phyloP scores from a whole-genome alignment of 257 asterid species.

The Solanum pinnatisectum region DNA sequence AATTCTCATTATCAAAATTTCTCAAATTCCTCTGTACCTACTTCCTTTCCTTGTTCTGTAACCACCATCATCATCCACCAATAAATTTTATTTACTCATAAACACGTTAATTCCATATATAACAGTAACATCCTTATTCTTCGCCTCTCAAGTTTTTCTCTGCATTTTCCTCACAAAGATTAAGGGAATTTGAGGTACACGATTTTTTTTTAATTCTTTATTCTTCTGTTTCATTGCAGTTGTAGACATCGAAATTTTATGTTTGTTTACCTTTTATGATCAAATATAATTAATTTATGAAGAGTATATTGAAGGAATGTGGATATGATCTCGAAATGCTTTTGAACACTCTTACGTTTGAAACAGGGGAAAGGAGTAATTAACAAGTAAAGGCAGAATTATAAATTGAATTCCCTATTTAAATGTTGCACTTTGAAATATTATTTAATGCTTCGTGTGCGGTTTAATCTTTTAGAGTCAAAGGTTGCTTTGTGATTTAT shows the following conservation, averaged over 20 bases:
- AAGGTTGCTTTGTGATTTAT: neutral
- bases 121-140: neutral
- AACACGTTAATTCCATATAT: neutral
- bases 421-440: neutral
- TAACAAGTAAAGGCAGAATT: neutral
- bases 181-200: neutral
- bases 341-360: neutral
- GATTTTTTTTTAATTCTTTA: neutral
- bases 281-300: neutral
- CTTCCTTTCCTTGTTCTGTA: slow-evolving; percentile 25
- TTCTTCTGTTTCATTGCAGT: neutral
- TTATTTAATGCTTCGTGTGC: neutral
- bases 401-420: neutral
- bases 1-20: neutral
- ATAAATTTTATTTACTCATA: slow-evolving; percentile 13
- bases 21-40: slow-evolving; percentile 23
- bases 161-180: neutral
- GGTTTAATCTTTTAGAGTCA: neutral
- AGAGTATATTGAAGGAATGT: neutral
- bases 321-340: neutral
- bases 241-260: neutral
- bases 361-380: neutral
- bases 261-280: neutral
- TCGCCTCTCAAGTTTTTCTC: neutral
- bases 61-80: slow-evolving; percentile 31